A percentile compares a stretch with the other conserved stretches of the same genome.
Evolutionary conservation across 78 protist genomes (phyloP).

Genomic region (Dictyostelium capitatum): DNA sequence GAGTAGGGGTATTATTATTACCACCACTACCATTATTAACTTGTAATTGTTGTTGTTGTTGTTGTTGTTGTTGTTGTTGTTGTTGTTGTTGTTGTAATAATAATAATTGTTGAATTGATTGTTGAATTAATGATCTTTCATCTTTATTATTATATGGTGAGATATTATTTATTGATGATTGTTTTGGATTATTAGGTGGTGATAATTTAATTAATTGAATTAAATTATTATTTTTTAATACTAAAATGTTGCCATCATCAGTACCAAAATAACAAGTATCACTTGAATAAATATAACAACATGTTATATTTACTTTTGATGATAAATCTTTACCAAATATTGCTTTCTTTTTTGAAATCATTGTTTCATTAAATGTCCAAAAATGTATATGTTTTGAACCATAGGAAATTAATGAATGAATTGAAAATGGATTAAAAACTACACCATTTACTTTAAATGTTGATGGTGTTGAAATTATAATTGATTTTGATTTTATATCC

Average conservation of each 20-base stretch:
- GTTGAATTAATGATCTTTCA: conserved; percentile 2
- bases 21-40: neutral
- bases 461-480: neutral
- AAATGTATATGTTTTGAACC: conserved; percentile 23
- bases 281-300: neutral
- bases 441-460: neutral
- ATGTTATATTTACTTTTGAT: neutral
- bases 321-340: neutral
- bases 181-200: neutral
- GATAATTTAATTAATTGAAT: conserved; percentile 10
- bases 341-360: conserved; percentile 1
- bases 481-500: neutral
- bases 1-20: neutral
- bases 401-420: neutral
- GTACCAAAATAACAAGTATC: conserved; percentile 25
- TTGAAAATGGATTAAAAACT: conserved; percentile 1
- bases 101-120: neutral
- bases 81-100: neutral
- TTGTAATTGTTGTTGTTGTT: neutral
- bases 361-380: conserved; percentile 30
- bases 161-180: neutral
- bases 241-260: conserved; percentile 1
- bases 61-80: neutral
- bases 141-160: conserved; percentile 1
- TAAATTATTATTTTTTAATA: conserved; percentile 9